phyloP scores from a whole-genome alignment of 768 basidiomycete genomes.

The Rhizopogon salebrosus region DNA sequence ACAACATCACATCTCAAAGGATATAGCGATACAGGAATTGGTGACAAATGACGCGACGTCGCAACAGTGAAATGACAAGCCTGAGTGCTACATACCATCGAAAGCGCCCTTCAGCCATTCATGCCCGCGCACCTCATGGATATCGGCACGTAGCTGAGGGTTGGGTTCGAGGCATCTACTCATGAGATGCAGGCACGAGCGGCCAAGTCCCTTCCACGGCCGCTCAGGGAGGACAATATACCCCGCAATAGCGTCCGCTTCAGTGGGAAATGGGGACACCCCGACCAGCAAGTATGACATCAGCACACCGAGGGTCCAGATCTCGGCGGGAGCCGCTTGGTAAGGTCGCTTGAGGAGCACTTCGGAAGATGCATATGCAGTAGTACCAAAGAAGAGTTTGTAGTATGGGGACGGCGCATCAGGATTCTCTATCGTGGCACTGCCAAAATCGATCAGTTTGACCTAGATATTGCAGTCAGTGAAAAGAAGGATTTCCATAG shows the following conservation, averaged over 20 bases:
- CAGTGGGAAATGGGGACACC: slow-evolving; percentile 86
- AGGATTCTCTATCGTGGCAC: slow-evolving; percentile 73
- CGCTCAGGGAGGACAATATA: slow-evolving; percentile 48
- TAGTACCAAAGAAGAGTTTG: slow-evolving; percentile 84
- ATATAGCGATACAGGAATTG: background rate
- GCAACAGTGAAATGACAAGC: too few relatives aligned
- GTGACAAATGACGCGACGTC: background rate
- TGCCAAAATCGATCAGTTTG: slow-evolving; percentile 95
- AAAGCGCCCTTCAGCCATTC: slow-evolving; percentile 58
- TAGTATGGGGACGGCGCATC: slow-evolving; percentile 59
- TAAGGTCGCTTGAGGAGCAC: slow-evolving; percentile 85
- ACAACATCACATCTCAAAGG: background rate
- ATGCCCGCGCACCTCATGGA: slow-evolving; percentile 76
- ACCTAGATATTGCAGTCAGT: slow-evolving; percentile 43
- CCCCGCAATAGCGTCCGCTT: slow-evolving; percentile 71
- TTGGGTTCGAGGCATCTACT: slow-evolving; percentile 79
- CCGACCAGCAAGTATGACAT: slow-evolving; percentile 94
- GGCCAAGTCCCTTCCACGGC: slow-evolving; percentile 33
- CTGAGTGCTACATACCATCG: slow-evolving; percentile 14
- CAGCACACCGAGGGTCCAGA: slow-evolving; percentile 94
- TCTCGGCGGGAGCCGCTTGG: slow-evolving; percentile 89
- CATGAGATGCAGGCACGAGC: slow-evolving; percentile 57
- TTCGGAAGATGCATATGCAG: slow-evolving; percentile 94
- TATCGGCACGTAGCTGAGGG: slow-evolving; percentile 73
- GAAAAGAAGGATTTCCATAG: background rate